phyloP scores from a whole-genome alignment of 1,284 basidiomycete genomes.

The Leucoagaricus sp. region DNA sequence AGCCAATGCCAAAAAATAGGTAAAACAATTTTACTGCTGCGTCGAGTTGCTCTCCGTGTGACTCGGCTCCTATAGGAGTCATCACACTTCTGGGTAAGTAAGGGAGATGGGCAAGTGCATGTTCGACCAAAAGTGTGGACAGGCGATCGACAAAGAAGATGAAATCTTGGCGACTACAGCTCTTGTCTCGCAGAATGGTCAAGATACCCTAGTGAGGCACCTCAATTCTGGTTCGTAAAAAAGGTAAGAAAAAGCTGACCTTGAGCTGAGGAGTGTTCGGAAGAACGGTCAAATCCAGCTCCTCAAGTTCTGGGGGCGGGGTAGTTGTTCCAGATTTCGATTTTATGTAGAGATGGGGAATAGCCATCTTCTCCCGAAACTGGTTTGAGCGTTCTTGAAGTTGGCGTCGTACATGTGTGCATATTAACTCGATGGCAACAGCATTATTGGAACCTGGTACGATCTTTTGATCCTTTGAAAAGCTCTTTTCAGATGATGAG shows the following conservation, averaged over 20 bases:
- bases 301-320: slow-evolving; percentile 36
- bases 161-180: slow-evolving; percentile 81
- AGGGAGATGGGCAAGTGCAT: slow-evolving; percentile 82
- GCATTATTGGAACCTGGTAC: slow-evolving; percentile 87
- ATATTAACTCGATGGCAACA: slow-evolving; percentile 93
- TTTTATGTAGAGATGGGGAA: slow-evolving; percentile 38
- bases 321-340: slow-evolving; percentile 33
- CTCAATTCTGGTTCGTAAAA: slow-evolving; percentile 6
- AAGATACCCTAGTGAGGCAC: slow-evolving; percentile 73
- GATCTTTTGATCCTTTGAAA: slow-evolving; percentile 54
- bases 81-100: slow-evolving; percentile 62
- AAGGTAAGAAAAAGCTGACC: slow-evolving; percentile 39
- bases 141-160: slow-evolving; percentile 88
- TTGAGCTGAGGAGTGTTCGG: slow-evolving; percentile 82
- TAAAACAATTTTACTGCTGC: slow-evolving; percentile 46
- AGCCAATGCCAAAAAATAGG: background rate
- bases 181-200: slow-evolving; percentile 79
- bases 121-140: slow-evolving; percentile 83
- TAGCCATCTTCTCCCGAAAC: slow-evolving; percentile 75
- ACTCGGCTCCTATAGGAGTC: slow-evolving; percentile 67
- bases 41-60: slow-evolving; percentile 65
- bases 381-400: slow-evolving; percentile 75
- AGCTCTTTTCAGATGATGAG: background rate
- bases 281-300: slow-evolving; percentile 66
- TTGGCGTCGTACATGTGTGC: slow-evolving; percentile 87